A percentile compares a stretch with the other conserved stretches of the same genome.
These are phyloP conservation scores for Nigrospora osmanthi DNA, from an alignment of 2,329 filamentous ascomycete species.

Conservation along the genomic window DNA sequence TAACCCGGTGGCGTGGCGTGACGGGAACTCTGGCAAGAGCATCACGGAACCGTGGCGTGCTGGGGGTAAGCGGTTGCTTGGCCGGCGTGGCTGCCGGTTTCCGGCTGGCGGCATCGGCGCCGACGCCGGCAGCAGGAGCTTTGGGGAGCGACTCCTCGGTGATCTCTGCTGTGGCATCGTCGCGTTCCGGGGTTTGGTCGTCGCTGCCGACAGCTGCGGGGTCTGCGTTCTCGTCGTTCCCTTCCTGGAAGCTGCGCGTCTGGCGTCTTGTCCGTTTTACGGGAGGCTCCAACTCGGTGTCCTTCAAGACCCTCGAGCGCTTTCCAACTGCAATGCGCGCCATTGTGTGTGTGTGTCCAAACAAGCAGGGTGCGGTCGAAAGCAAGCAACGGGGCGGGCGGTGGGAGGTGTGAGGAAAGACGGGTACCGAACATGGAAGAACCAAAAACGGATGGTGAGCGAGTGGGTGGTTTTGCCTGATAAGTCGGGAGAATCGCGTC, in stretches of 20 bases:
- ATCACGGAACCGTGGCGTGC: slow-evolving; percentile 73
- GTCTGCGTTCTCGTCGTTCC: slow-evolving; percentile 63
- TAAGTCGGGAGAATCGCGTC: too few species aligned
- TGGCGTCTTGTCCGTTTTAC: slow-evolving; percentile 39
- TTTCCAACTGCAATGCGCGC: slow-evolving; percentile 23
- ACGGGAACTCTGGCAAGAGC: slow-evolving; percentile 62
- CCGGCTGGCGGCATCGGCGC: too few species aligned
- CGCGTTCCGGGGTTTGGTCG: slow-evolving; percentile 8
- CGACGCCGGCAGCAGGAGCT: background rate
- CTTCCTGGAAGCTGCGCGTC: slow-evolving; percentile 27
- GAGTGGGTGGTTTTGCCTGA: too few species aligned
- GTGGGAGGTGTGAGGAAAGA: too few species aligned
- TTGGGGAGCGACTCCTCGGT: slow-evolving; percentile 20
- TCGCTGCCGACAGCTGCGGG: slow-evolving; percentile 33
- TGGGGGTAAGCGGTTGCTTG: slow-evolving; percentile 51
- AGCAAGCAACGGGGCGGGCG: too few species aligned
- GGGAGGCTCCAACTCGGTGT: slow-evolving; percentile 23
- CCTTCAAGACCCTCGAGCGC: background rate
- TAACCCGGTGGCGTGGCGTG: slow-evolving; percentile 79
- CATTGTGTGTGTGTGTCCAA: slow-evolving; percentile 7
- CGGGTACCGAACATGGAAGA: too few species aligned
- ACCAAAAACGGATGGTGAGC: too few species aligned
- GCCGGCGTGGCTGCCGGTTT: background rate
- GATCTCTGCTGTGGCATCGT: slow-evolving; percentile 27
- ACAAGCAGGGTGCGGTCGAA: background rate